A percentile compares a stretch with the other conserved stretches of the same genome.
Evolutionary conservation across 176 grass and related monocot genomes (phyloP).

Genomic region (Hyparrhenia diplandra): DNA sequence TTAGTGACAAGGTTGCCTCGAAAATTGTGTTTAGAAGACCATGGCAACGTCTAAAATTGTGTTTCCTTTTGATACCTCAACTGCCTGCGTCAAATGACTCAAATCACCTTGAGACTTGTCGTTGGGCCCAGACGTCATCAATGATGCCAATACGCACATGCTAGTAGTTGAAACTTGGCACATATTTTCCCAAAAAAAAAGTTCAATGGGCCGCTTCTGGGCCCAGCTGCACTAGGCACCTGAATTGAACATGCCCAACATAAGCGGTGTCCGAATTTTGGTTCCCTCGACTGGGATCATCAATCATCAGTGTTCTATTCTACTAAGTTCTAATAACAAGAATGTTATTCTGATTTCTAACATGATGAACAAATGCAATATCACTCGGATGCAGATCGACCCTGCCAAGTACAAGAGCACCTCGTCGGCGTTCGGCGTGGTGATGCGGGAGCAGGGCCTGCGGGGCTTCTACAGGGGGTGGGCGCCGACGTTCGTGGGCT

Average conservation of each 20-base stretch:
- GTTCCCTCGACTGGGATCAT: background rate
- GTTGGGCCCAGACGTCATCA: background rate
- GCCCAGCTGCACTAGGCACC: too few species aligned
- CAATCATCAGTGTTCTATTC: background rate
- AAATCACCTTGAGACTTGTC: background rate
- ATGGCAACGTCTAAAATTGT: background rate
- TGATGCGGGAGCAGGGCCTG: slow-evolving; percentile 65
- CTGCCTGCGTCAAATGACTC: too few species aligned
- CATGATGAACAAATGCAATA: background rate
- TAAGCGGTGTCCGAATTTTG: background rate
- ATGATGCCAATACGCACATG: background rate
- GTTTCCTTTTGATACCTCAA: background rate
- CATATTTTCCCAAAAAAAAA: too few species aligned
- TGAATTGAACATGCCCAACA: too few species aligned
- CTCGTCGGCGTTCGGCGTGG: slow-evolving; percentile 66
- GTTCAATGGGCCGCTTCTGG: too few species aligned
- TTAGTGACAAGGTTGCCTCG: too few species aligned
- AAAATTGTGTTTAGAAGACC: background rate
- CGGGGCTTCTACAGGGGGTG: slow-evolving; percentile 71
- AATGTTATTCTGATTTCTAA: background rate
- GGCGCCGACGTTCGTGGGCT: slow-evolving; percentile 80
- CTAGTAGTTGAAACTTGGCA: too few species aligned
- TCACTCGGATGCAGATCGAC: slow-evolving; percentile 49
- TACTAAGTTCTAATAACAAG: background rate
- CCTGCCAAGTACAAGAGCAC: slow-evolving; percentile 75